phyloP scores from a whole-genome alignment of 768 basidiomycete species.

The Rickenella mellea region DNA sequence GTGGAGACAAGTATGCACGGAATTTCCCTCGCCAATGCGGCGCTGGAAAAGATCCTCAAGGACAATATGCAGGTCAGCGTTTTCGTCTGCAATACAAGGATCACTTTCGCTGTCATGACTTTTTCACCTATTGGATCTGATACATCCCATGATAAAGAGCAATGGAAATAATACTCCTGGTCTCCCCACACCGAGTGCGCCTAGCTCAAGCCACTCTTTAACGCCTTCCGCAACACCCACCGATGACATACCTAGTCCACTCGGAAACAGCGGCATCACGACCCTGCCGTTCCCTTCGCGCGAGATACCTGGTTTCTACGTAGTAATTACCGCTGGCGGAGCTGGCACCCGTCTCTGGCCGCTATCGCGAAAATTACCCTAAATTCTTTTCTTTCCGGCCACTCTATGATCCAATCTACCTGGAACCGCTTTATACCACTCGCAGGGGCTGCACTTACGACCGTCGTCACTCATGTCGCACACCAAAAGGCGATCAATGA shows the following conservation, averaged over 20 bases:
- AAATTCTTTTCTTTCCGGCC: conserved; percentile 79
- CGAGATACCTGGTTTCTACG: conserved; percentile 82
- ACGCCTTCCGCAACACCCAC: conserved; percentile 26
- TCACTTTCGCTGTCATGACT: conserved; percentile 10
- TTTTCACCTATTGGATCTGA: neutral
- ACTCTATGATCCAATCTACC: conserved; percentile 81
- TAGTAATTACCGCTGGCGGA: conserved; percentile 84
- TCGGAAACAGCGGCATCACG: conserved; percentile 53
- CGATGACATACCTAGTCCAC: conserved; percentile 57
- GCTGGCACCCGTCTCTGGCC: conserved; percentile 88
- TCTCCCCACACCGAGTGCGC: conserved; percentile 65
- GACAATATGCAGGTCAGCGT: conserved; percentile 54
- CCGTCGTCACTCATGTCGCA: conserved; percentile 74
- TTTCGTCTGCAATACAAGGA: too few species aligned
- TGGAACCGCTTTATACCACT: conserved; percentile 85
- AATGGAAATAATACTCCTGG: conserved; percentile 31
- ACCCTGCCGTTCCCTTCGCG: conserved; percentile 39
- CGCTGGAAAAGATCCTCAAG: conserved; percentile 66
- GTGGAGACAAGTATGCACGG: conserved; percentile 67
- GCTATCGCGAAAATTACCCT: conserved; percentile 73
- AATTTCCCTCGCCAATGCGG: conserved; percentile 65
- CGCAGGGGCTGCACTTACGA: conserved; percentile 59
- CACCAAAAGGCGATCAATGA: conserved; percentile 67
- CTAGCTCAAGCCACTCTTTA: conserved; percentile 49
- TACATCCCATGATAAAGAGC: neutral